A percentile compares a stretch with the other conserved stretches of the same genome.
Conservation (phyloP, 2,329 filamentous ascomycete species). For the Dryadomyces quercivorus region DNA sequence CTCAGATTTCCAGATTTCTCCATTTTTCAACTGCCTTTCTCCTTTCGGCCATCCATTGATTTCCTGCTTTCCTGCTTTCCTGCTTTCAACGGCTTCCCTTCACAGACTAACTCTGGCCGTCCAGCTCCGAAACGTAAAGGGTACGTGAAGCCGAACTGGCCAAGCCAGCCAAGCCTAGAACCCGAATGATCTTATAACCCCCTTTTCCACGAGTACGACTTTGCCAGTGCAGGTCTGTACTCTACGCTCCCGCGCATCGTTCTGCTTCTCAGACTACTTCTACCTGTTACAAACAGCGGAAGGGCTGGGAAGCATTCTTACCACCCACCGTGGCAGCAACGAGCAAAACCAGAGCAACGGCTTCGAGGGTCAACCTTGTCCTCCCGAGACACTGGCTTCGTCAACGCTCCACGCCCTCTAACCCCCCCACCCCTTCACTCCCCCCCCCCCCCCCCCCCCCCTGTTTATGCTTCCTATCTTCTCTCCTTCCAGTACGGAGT, state of each 20-base stretch:
- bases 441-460: slow-evolving; percentile 6
- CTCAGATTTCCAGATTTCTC: too few relatives aligned
- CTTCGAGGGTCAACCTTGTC: too few relatives aligned
- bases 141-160: slow-evolving; percentile 24
- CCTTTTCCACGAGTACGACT: slow-evolving; percentile 14
- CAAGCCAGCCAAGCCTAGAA: slow-evolving; percentile 19
- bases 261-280: too few relatives aligned
- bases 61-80: not conserved
- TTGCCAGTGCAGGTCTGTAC: not conserved
- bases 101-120: not conserved
- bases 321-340: not conserved
- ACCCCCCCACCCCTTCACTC: slow-evolving; percentile 6
- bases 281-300: too few relatives aligned
- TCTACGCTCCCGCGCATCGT: too few relatives aligned
- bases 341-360: too few relatives aligned
- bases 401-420: not conserved
- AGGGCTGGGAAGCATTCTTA: not conserved
- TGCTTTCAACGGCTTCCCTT: not conserved
- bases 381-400: not conserved
- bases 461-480: slow-evolving; percentile 12
- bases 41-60: not conserved
- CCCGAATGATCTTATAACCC: slow-evolving; percentile 13
- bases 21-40: not conserved
- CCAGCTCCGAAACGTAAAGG: slow-evolving; percentile 28
- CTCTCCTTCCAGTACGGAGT: not conserved